Evolutionary conservation across 768 basidiomycete species (phyloP), one percentile per base, ranked within the genome.

Genomic region (Nevesoporus exiguus): DNA sequence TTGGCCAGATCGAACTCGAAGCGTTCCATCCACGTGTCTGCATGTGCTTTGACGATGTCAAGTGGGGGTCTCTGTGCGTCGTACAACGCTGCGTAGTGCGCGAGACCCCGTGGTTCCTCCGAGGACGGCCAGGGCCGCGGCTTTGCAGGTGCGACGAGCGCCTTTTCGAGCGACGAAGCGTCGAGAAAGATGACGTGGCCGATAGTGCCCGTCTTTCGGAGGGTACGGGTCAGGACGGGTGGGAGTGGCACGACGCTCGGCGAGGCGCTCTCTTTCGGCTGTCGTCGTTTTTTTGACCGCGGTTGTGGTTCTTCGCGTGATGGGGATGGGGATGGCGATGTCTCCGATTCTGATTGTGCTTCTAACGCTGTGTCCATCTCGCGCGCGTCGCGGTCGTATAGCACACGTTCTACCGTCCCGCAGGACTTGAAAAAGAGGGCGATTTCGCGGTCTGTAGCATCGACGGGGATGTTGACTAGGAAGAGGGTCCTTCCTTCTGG

Each of bases 391-490:
- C 74, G 71, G 51, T 84, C 80, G 61, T 93, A 88, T 1, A 83
- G 59, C 10, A 93, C 83, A 46, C 76, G 76, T 68, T 96, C 94
- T 27, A 95, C 78, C 0, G 84, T 85, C 22, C 94, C 93, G 51
- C 79, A 83, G 22, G 77, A 63, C 64, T 85, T 85, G 76, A 95
- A 95, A n/a, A 97, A 74, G 11, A 81, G 71, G 2, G 83, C 74
- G 0, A 97, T 71, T 63, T 93, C 91, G 34, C 89, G 78, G 61
- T 90, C 89, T 1, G 90, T 90, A 3, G 90, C 82, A 67, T 96
- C 93, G 51, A 92, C 86, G 2, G 95, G 93, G 6, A 95, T 73
- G 62, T 98, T 97, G 51, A 89, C 90, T 3, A 95, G 73, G 64
- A 98, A 98, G 10, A 96, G 76, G 0, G 93, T 95, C 41, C 93